Conservation (phyloP, 805 yeast genomes). For the Yamadazyma endophytica region DNA sequence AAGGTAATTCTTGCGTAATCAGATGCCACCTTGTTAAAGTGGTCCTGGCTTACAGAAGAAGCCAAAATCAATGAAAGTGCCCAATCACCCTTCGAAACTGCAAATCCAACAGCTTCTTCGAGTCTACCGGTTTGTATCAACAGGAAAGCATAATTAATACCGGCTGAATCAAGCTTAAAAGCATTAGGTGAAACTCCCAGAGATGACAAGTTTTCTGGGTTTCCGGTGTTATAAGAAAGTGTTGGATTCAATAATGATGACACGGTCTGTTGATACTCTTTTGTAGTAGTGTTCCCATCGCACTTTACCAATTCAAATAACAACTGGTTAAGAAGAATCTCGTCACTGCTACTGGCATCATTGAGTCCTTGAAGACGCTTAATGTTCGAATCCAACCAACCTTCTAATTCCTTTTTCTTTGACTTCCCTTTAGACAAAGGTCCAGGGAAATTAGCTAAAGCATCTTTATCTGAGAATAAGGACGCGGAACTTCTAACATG, state of each 20-base stretch:
- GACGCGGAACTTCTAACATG: conserved; percentile 24
- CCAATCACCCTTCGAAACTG: conserved; percentile 67
- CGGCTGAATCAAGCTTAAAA: conserved; percentile 35
- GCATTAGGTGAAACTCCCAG: conserved; percentile 33
- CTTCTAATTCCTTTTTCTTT: conserved; percentile 62
- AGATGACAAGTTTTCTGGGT: conserved; percentile 12
- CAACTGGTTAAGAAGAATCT: conserved; percentile 28
- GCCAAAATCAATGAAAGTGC: conserved; percentile 73
- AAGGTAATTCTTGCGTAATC: conserved; percentile 49
- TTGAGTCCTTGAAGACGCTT: conserved; percentile 7
- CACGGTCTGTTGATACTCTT: conserved; percentile 26
- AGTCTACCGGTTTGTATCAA: conserved; percentile 59
- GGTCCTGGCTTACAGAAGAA: conserved; percentile 57
- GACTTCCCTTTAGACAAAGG: conserved; percentile 59
- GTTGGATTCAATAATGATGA: conserved; percentile 41
- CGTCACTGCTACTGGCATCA: conserved; percentile 14
- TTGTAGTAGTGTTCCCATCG: conserved; percentile 27
- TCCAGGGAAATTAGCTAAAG: conserved; percentile 51
- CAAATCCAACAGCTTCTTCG: conserved; percentile 58
- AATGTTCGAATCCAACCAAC: conserved; percentile 44
- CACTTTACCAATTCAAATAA: conserved; percentile 20
- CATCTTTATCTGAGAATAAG: conserved; percentile 18
- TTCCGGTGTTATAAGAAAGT: conserved; percentile 21
- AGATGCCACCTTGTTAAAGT: conserved; percentile 55
- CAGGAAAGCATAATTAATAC: conserved; percentile 27